These are phyloP conservation scores for Leishmania tarentolae DNA, from an alignment of 208 protist species.

Conservation along the genomic window DNA sequence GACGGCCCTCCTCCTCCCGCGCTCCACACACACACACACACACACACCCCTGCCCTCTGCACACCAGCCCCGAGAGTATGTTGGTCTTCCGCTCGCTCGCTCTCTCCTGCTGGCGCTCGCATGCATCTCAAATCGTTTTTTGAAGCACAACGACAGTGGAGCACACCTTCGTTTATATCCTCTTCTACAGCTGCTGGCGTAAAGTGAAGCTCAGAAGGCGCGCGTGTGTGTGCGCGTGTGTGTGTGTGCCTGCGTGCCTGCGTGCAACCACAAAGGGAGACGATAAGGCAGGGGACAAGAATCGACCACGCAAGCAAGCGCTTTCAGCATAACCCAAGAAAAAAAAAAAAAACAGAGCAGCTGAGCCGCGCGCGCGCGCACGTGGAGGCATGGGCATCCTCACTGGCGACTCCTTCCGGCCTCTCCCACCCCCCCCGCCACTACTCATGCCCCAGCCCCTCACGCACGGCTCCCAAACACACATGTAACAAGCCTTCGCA, in stretches of 20 bases:
- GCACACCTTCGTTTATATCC: not conserved
- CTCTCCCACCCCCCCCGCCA: too few relatives aligned
- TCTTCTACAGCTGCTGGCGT: not conserved
- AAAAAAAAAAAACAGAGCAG: not conserved
- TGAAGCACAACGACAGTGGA: not conserved
- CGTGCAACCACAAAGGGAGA: too few relatives aligned
- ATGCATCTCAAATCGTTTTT: not conserved
- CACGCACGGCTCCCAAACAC: not conserved
- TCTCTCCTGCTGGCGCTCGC: not conserved
- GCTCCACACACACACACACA: not conserved
- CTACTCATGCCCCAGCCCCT: not conserved
- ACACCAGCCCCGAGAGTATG: not conserved
- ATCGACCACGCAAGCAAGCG: too few relatives aligned
- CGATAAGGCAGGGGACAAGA: not conserved
- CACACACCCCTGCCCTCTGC: not conserved
- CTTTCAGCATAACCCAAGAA: not conserved
- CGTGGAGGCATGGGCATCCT: too few relatives aligned
- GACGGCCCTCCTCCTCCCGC: not conserved
- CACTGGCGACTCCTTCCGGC: too few relatives aligned
- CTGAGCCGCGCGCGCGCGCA: not conserved
- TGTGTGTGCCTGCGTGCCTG: too few relatives aligned
- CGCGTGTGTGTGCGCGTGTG: too few relatives aligned
- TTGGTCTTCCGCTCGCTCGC: not conserved
- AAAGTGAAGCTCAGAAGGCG: too few relatives aligned
- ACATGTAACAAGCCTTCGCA: not conserved